A percentile compares a stretch with the other conserved stretches of the same genome.
Conservation (phyloP, 352 stramenopile genomes). For the Pythium volutum region DNA sequence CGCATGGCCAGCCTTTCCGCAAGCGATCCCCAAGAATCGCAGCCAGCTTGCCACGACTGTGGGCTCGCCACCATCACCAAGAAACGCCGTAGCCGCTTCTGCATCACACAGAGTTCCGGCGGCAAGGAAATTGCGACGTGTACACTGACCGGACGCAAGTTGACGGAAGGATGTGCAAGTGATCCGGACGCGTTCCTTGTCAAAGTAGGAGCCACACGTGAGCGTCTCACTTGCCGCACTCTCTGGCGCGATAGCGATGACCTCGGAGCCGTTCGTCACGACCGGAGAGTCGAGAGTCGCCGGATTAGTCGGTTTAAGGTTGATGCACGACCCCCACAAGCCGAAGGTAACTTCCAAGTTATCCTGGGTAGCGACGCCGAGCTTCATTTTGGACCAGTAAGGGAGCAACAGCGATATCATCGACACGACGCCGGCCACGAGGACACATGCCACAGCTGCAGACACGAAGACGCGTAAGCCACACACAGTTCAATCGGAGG, state of each 20-base stretch:
- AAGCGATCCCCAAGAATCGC: conserved; percentile 41
- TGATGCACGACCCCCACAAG: conserved; percentile 55
- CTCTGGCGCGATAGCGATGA: conserved; percentile 21
- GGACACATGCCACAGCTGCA: conserved; percentile 34
- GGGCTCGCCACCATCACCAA: conserved; percentile 19
- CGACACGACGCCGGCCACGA: conserved; percentile 33
- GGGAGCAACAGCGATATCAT: conserved; percentile 42
- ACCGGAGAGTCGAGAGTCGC: conserved; percentile 12
- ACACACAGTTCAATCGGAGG: neutral
- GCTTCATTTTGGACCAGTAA: conserved; percentile 44
- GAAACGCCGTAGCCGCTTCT: conserved; percentile 28
- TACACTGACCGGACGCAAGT: conserved; percentile 22
- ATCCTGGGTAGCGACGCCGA: conserved; percentile 3
- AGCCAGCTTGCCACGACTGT: conserved; percentile 31
- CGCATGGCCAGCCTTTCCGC: conserved; percentile 30
- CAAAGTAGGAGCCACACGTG: conserved; percentile 24
- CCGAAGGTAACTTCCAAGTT: conserved; percentile 46
- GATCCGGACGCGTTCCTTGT: conserved; percentile 19
- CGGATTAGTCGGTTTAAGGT: conserved; percentile 30
- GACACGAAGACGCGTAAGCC: neutral
- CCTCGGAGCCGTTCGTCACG: conserved; percentile 22
- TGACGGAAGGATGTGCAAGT: conserved; percentile 26
- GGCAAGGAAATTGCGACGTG: conserved; percentile 6
- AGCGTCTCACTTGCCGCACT: conserved; percentile 17
- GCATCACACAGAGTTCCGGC: conserved; percentile 19